A percentile compares a stretch with the other conserved stretches of the same genome.
phyloP scores from a whole-genome alignment of 371 early-diverging fungal genomes.

The Fennellomyces sp. region DNA sequence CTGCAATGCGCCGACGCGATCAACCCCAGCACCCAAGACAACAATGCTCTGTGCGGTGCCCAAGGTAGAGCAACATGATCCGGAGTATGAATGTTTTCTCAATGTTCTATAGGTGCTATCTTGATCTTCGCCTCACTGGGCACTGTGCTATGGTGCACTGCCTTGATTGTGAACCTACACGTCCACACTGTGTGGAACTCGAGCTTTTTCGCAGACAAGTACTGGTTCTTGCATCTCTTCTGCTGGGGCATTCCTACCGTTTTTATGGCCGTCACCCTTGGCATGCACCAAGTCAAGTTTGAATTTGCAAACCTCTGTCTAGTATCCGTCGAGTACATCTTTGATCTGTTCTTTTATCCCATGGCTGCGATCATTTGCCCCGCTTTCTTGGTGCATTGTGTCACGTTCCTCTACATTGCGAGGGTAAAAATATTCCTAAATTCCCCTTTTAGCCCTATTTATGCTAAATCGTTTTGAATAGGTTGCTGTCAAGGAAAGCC shows the following conservation, averaged over 20 bases:
- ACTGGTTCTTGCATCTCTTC: conserved; percentile 49
- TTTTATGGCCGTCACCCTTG: conserved; percentile 52
- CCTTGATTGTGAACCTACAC: conserved; percentile 67
- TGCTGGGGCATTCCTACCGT: conserved; percentile 66
- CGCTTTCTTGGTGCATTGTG: conserved; percentile 57
- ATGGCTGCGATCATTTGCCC: conserved; percentile 64
- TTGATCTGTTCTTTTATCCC: conserved; percentile 62
- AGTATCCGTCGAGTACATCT: conserved; percentile 50
- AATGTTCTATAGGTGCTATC: conserved; percentile 39
- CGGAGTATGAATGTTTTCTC: neutral
- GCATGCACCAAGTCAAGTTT: conserved; percentile 54
- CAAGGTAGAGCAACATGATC: conserved; percentile 42
- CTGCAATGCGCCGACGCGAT: conserved; percentile 60
- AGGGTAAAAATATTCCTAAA: conserved; percentile 32
- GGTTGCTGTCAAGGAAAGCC: conserved; percentile 47
- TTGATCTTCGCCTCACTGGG: conserved; percentile 60
- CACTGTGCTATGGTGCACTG: conserved; percentile 63
- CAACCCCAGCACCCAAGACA: conserved; percentile 51
- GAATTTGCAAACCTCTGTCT: conserved; percentile 67
- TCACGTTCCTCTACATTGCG: conserved; percentile 68
- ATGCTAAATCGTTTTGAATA: no score
- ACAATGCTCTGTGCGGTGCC: conserved; percentile 64
- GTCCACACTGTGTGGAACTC: conserved; percentile 72
- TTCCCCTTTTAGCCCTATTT: no score
- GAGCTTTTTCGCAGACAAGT: conserved; percentile 57